phyloP scores from a whole-genome alignment of 805 yeast genomes.

The Limtongia smithiae region DNA sequence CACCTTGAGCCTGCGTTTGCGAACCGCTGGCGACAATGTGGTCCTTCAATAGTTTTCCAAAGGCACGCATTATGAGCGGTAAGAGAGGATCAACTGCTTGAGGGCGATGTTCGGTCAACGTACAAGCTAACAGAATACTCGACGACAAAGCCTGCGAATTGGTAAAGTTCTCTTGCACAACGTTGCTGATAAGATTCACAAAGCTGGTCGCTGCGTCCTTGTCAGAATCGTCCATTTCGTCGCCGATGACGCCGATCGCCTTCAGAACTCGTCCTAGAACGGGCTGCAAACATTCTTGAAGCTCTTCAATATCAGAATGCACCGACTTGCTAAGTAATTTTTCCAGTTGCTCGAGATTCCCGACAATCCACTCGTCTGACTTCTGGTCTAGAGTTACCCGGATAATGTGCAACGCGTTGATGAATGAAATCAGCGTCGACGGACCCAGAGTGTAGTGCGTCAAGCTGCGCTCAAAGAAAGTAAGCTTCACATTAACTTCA shows the following conservation, averaged over 20 bases:
- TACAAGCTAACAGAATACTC: slow-evolving; percentile 62
- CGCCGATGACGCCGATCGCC: slow-evolving; percentile 52
- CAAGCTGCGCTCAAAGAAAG: slow-evolving; percentile 83
- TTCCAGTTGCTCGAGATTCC: slow-evolving; percentile 65
- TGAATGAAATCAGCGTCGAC: slow-evolving; percentile 56
- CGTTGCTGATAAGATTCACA: slow-evolving; percentile 55
- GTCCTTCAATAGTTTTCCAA: slow-evolving; percentile 85
- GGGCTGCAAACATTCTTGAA: slow-evolving; percentile 77
- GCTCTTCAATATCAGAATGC: slow-evolving; percentile 76
- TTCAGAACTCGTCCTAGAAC: slow-evolving; percentile 65
- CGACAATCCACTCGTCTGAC: slow-evolving; percentile 70
- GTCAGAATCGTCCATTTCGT: slow-evolving; percentile 48
- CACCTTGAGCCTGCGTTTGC: slow-evolving; percentile 33
- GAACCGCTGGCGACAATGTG: slow-evolving; percentile 65
- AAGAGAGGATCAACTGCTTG: slow-evolving; percentile 68
- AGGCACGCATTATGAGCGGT: slow-evolving; percentile 76
- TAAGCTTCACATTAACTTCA: slow-evolving; percentile 79
- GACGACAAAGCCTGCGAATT: slow-evolving; percentile 74
- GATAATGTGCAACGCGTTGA: slow-evolving; percentile 88
- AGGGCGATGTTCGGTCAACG: slow-evolving; percentile 71
- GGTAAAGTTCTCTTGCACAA: slow-evolving; percentile 72
- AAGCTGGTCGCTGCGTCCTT: slow-evolving; percentile 64
- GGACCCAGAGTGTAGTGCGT: slow-evolving; percentile 73
- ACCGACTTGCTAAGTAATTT: slow-evolving; percentile 75
- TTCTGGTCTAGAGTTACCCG: slow-evolving; percentile 79